Conservation (phyloP, 306 rosid genomes). For the Medicago arabica region DNA sequence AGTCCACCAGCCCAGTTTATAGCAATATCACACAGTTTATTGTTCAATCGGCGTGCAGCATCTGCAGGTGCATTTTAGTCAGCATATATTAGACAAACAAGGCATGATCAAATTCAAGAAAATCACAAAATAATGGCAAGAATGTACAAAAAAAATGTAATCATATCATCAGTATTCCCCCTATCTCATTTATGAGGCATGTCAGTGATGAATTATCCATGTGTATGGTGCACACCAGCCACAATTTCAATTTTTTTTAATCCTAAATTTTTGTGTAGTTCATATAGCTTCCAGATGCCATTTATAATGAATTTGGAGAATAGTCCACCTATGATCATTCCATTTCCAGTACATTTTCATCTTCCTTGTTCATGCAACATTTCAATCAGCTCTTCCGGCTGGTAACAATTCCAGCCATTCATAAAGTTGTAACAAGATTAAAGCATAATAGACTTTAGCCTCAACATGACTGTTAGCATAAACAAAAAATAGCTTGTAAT, state of each 20-base stretch:
- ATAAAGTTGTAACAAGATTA: not conserved
- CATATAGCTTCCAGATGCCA: not conserved
- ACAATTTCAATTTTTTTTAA: not conserved
- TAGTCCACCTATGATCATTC: not conserved
- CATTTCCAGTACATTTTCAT: not conserved
- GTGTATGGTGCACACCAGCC: not conserved
- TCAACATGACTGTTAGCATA: not conserved
- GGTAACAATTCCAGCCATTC: not conserved
- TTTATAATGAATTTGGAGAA: not conserved
- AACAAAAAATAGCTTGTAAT: not conserved
- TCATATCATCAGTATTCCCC: too few species aligned
- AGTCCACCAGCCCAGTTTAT: slow-evolving; percentile 99
- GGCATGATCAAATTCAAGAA: slow-evolving; percentile 19
- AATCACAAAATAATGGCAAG: slow-evolving; percentile 3
- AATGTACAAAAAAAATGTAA: not conserved
- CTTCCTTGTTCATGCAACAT: not conserved
- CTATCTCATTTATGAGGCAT: not conserved
- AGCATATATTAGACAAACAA: slow-evolving; percentile 31
- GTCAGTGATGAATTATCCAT: not conserved
- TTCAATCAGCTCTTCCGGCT: not conserved
- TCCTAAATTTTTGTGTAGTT: not conserved
- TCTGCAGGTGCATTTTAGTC: slow-evolving; percentile 56
- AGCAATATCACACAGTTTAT: slow-evolving; percentile 91
- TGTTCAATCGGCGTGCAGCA: slow-evolving; percentile 95
- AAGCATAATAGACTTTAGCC: not conserved